These are phyloP conservation scores for Rhinocladiella similis DNA, from an alignment of 2,329 filamentous ascomycete species.

Conservation along the genomic window DNA sequence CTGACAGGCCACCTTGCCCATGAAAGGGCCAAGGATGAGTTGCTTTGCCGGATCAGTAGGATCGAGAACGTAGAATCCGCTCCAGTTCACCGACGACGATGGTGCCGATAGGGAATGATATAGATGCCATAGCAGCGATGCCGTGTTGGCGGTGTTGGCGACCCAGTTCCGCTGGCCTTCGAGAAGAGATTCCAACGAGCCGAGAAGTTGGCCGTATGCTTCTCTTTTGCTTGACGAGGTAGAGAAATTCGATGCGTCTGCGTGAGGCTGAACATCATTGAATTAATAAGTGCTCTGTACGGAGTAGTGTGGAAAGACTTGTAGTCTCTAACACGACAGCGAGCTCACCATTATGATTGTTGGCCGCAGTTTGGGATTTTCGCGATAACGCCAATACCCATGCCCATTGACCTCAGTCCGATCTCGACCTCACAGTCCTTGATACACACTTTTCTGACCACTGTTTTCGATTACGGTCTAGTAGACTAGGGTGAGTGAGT, in stretches of 20 bases:
- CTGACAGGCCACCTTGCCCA: slow-evolving; percentile 51
- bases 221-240: slow-evolving; percentile 40
- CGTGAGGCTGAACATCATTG: slow-evolving; percentile 39
- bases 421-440: no score
- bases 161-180: slow-evolving; percentile 50
- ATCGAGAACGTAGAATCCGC: slow-evolving; percentile 48
- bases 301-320: no score
- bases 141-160: slow-evolving; percentile 47
- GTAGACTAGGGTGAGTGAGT: no score
- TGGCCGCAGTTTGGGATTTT: no score
- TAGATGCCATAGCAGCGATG: slow-evolving; percentile 52
- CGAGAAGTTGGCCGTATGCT: slow-evolving; percentile 44
- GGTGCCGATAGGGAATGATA: slow-evolving; percentile 45
- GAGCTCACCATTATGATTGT: no score
- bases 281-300: no score
- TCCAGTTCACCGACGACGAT: slow-evolving; percentile 49
- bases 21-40: slow-evolving; percentile 49
- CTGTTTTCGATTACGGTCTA: no score
- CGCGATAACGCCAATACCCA: no score
- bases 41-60: slow-evolving; percentile 6
- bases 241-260: slow-evolving; percentile 48
- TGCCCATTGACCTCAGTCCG: no score
- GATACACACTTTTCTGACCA: no score
- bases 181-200: slow-evolving; percentile 40
- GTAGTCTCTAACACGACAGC: no score